These are phyloP conservation scores for Avena sativa DNA, from an alignment of 176 grass and related monocot genomes.

Conservation along the genomic window DNA sequence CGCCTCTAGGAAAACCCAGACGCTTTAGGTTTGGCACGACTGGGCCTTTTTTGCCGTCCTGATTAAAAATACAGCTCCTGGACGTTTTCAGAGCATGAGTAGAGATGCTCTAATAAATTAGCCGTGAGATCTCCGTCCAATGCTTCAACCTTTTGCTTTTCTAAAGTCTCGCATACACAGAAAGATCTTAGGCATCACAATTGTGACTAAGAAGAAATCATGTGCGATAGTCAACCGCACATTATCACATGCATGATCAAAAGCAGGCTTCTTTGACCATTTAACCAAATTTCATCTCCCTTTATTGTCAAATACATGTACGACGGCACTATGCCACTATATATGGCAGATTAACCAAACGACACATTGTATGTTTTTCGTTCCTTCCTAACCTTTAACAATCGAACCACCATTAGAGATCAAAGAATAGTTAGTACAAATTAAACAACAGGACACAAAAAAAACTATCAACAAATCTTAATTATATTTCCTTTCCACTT, in stretches of 20 bases:
- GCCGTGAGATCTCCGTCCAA: not conserved
- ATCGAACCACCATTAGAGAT: not conserved
- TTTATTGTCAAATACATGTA: not conserved
- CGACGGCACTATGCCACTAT: too few relatives aligned
- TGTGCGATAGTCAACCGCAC: not conserved
- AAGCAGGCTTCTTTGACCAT: constrained; percentile 2
- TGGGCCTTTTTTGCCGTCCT: too few relatives aligned
- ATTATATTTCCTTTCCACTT: not conserved
- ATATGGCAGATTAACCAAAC: not conserved
- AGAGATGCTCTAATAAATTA: not conserved
- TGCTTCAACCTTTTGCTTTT: not conserved
- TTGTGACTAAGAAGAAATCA: not conserved
- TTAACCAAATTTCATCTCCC: not conserved
- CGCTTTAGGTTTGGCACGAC: too few relatives aligned
- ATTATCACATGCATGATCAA: not conserved
- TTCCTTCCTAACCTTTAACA: not conserved
- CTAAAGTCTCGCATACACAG: not conserved
- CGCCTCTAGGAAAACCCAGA: too few relatives aligned
- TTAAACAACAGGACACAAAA: not conserved
- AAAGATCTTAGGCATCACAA: not conserved
- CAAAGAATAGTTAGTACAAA: not conserved
- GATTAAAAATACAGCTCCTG: too few relatives aligned
- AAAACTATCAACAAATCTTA: not conserved
- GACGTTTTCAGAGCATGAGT: too few relatives aligned
- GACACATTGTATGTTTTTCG: not conserved